Percentiles rank a stretch among this genome's conserved stretches.
phyloP scores from a whole-genome alignment of 208 protist genomes.

The Wallacemonas rigidus region DNA sequence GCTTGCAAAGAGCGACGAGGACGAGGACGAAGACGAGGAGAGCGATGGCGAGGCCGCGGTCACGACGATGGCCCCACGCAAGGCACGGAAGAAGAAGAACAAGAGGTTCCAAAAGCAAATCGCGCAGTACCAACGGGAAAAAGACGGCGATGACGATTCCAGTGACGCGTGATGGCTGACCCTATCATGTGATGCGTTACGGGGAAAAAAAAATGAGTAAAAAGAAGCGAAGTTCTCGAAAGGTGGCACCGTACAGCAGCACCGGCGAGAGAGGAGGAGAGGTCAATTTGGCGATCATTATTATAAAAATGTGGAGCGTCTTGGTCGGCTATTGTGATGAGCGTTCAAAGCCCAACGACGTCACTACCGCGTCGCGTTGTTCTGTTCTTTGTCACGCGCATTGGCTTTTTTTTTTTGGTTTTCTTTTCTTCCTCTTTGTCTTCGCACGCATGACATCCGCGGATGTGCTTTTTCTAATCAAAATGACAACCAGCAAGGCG shows the following conservation, averaged over 20 bases:
- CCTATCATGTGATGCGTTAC: no score
- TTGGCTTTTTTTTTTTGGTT: neutral
- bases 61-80: constrained; percentile 20
- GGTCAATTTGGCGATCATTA: no score
- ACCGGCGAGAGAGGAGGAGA: no score
- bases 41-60: neutral
- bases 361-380: no score
- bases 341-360: no score
- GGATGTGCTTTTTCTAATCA: no score
- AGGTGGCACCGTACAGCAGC: no score
- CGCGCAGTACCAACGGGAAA: constrained; percentile 21
- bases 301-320: no score
- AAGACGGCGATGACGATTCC: constrained; percentile 11
- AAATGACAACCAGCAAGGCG: no score
- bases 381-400: no score
- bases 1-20: constrained; percentile 4
- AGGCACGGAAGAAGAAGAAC: constrained; percentile 35
- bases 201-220: neutral
- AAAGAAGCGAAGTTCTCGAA: neutral
- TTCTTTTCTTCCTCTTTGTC: neutral
- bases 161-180: no score
- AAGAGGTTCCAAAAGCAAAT: constrained; percentile 36
- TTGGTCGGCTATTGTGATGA: no score
- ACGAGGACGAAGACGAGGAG: neutral
- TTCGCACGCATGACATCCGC: neutral